Conservation (phyloP, 1,139 yeast genomes). For the Sugiyamaella sp. region DNA sequence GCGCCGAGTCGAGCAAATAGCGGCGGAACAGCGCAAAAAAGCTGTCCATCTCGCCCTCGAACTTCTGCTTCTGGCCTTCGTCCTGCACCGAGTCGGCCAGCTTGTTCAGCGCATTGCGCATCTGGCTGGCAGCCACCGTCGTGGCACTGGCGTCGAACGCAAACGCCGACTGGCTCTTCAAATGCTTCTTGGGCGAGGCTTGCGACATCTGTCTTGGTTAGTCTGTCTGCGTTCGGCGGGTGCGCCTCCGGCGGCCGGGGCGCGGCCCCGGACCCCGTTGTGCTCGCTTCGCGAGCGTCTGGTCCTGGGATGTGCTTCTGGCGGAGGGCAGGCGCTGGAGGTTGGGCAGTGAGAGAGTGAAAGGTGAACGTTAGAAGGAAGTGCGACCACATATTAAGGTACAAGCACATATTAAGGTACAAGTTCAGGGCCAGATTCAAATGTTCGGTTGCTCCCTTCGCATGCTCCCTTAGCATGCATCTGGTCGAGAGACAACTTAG, state of each 20-base stretch:
- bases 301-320: too few species aligned
- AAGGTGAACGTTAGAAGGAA: too few species aligned
- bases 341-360: too few species aligned
- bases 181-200: conserved; percentile 25
- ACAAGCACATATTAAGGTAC: too few species aligned
- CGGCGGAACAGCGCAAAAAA: conserved; percentile 93
- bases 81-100: conserved; percentile 77
- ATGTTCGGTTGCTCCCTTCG: too few species aligned
- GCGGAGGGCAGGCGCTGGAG: too few species aligned
- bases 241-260: conserved; percentile 4
- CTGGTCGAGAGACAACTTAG: too few species aligned
- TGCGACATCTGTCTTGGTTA: conserved; percentile 12
- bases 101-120: conserved; percentile 93
- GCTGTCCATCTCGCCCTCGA: conserved; percentile 93
- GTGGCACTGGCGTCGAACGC: conserved; percentile 96
- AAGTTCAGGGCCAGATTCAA: too few species aligned
- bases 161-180: conserved; percentile 19
- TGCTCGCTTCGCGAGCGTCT: conserved; percentile 4
- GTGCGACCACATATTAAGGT: too few species aligned
- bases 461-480: too few species aligned
- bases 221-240: neutral
- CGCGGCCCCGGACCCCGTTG: conserved; percentile 4
- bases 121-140: conserved; percentile 94
- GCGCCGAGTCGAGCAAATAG: conserved; percentile 85
- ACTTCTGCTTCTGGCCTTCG: conserved; percentile 57